Base-by-base conservation (phyloP, 306 rosid species). In the Prunus mume region DNA sequence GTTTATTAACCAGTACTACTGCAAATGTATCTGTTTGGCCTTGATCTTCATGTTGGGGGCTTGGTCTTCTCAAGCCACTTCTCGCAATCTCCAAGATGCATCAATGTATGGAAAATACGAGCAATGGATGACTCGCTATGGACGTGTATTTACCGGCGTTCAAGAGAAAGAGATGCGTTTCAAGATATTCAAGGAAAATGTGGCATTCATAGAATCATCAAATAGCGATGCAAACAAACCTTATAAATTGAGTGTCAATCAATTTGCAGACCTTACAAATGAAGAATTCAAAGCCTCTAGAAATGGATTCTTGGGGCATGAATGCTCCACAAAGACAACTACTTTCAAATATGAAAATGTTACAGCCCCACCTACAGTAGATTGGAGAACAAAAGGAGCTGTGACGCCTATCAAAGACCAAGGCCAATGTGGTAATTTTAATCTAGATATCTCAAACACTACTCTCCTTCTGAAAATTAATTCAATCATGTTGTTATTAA, bases 361-460 rank as follows among this genome's bases (percentile, higher is more conserved):
- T 14, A 75, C 81, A 1, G 77, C 66, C 0, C 85, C 88, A 15
- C 38, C 85, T 12, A 7, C 80, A 0, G 32, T 83, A 2, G 90
- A 86, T 19, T 86, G 86, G 90, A 83, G 86, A 58, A 12, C 60
- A 0, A 62, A 81, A 58, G 90, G 87, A 43, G 87, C 86, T 12
- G 86, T 86, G 0, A 81, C 83, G 14, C 76, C 78, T 3, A 24
- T 86, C 32, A 86, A 76, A 69, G 51, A 87, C 47, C 90, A 87
- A 78, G 83, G 84, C 20, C 63, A 25, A 18, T 82, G 86, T 57
- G 88, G 84, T 79, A 82, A 69, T 62, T 68, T 38, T 19, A 10
- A 19, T 38, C 15, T 32, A 7, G 20, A 66, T 27, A 20, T 12
- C 7, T 14, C 10, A 28, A 4, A 17, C 19, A 30, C 6, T 64